A percentile compares a stretch with the other conserved stretches of the same genome.
Conservation (phyloP, 495 filamentous ascomycete species). For the Glonium stellatum region DNA sequence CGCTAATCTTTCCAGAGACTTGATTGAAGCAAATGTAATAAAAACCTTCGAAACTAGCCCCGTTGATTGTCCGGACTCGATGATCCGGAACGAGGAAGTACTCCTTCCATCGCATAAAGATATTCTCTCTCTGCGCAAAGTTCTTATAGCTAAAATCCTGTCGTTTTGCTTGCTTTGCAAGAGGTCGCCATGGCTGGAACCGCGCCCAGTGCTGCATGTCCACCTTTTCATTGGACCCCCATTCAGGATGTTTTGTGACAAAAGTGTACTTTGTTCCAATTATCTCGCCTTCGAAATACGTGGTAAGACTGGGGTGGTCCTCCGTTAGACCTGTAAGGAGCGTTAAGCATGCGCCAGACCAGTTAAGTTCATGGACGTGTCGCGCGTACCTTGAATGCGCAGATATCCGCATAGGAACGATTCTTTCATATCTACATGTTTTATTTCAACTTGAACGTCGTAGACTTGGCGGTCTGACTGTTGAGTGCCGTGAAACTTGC, state of each 20-base stretch:
- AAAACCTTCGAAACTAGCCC: conserved; percentile 96
- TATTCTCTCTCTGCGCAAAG: conserved; percentile 70
- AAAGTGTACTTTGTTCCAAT: conserved; percentile 94
- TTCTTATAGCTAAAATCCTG: conserved; percentile 66
- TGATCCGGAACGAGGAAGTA: conserved; percentile 97
- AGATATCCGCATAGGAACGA: conserved; percentile 95
- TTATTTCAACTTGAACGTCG: conserved; percentile 93
- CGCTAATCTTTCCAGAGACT: conserved; percentile 70
- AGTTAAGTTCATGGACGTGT: background rate
- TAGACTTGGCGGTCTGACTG: conserved; percentile 86
- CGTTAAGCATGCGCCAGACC: conserved; percentile 21
- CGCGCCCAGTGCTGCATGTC: conserved; percentile 91
- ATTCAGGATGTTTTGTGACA: conserved; percentile 77
- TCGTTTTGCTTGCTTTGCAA: conserved; percentile 67
- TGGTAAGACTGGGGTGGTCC: conserved; percentile 92
- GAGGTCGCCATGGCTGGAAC: conserved; percentile 77
- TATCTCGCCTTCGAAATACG: conserved; percentile 98
- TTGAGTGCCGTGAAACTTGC: conserved; percentile 83
- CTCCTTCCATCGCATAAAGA: conserved; percentile 99
- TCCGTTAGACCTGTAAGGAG: conserved; percentile 71
- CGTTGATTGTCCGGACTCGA: conserved; percentile 76
- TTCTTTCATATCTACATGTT: conserved; percentile 89
- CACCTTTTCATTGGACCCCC: conserved; percentile 88
- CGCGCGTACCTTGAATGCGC: conserved; percentile 77
- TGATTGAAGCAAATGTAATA: conserved; percentile 99